Evolutionary conservation across 768 basidiomycete species (phyloP), one percentile per base, ranked within the genome.

Genomic region (Coprinopsis sp.): DNA sequence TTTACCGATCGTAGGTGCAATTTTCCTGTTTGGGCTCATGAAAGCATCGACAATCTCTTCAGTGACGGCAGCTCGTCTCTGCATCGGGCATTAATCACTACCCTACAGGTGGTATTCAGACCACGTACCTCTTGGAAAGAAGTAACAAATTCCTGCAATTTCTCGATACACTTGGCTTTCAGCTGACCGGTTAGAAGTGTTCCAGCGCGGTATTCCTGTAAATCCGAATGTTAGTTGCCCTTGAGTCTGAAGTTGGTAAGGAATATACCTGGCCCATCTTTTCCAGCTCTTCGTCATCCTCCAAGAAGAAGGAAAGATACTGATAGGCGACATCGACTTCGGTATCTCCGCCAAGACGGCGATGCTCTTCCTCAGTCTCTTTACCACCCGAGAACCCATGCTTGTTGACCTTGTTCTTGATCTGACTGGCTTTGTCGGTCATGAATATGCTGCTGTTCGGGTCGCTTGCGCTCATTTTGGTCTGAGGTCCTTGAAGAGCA

Each of bases 401-500:
- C 56, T 76, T 82, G 62, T 91, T 96, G 59, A 99, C 81, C 73
- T 99, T 99, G 63, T 92, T 96, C 71, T 96, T 95, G 69, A 99
- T 97, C 66, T 94, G 90, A 47, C 81, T 81, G 3, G 82, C 73
- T 49, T 87, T 90, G 63, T 99, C 96, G 25, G 76, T 91, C 95
- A 99, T 97, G 73, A 78, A 98, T 55, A 99, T 94, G 53, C 89
- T 89, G 53, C 86, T 89, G 67, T 93, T 95, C 18, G 81, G 72
- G 64, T 95, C 87, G 40, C 90, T 93, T 4, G 96, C 96, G 64
- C 93, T 96, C 96, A 99, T 99, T 71, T 99, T 99, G 28, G 92
- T 95, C 65, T 96, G 92, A 2, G 96, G 89, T 33, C 96, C 96
- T 66, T 97, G 95, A 8, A 99, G 76, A 4, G 96, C 94, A 10